Conservation (phyloP, 768 basidiomycete genomes). For the Amylocystis lapponica region DNA sequence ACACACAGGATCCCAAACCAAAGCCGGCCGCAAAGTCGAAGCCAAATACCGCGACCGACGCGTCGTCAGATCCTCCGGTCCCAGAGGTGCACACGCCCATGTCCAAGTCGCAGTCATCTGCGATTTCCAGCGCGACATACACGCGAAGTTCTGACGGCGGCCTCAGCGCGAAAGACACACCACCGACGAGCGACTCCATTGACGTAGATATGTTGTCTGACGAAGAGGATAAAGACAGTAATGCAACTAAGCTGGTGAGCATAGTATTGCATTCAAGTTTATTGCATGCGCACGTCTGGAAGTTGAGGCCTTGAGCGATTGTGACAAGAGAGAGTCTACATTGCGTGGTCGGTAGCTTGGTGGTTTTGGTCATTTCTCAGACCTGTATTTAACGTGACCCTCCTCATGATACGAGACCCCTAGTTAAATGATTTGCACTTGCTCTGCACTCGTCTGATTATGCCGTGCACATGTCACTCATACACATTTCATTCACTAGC, state of each 20-base stretch:
- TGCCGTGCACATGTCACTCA: background rate
- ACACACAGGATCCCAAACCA: background rate
- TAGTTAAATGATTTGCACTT: too few relatives aligned
- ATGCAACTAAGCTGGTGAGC: slow-evolving; percentile 11
- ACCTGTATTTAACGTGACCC: too few relatives aligned
- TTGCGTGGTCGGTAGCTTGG: too few relatives aligned
- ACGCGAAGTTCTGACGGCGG: slow-evolving; percentile 43
- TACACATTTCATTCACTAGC: slow-evolving; percentile 1
- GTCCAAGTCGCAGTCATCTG: slow-evolving; percentile 32
- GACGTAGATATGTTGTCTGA: slow-evolving; percentile 68
- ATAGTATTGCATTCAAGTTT: background rate
- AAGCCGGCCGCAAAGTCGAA: background rate
- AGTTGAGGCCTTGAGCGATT: too few relatives aligned
- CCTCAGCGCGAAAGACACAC: slow-evolving; percentile 49
- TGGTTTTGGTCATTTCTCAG: too few relatives aligned
- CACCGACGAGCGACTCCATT: slow-evolving; percentile 73
- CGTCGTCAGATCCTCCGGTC: slow-evolving; percentile 13
- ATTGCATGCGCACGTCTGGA: too few relatives aligned
- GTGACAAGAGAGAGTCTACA: too few relatives aligned
- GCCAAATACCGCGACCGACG: slow-evolving; percentile 1
- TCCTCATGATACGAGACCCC: too few relatives aligned
- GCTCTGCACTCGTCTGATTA: background rate
- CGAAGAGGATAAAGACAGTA: slow-evolving; percentile 35
- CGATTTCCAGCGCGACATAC: slow-evolving; percentile 28
- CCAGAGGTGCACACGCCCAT: slow-evolving; percentile 13